Base-by-base conservation (phyloP, 805 yeast species). In the Jamesozyma gamospora region DNA sequence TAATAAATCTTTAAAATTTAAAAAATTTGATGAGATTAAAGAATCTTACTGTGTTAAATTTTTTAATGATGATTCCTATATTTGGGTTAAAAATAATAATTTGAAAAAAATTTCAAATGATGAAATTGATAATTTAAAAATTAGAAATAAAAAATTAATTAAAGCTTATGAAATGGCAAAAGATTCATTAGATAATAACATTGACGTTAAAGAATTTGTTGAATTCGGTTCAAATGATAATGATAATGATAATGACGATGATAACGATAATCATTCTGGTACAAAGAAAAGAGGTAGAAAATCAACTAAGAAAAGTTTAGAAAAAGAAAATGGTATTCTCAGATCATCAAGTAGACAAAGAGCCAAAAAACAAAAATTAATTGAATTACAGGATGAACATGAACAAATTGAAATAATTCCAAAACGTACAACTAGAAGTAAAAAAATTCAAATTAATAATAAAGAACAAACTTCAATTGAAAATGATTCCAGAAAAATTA, bases 131-230 rank as follows among this genome's bases (percentile, higher is more conserved):
- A 45, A 70, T 3, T 67, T 69, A 17, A 80, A 84, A 78, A 55
- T 55, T 15, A 58, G 56, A 31, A 58, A 79, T 30, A 50, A 76
- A 40, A 74, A 67, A 28, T 52, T 69, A 18, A 60, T 62, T 13
- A 71, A 65, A 2, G 69, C 70, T 16, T 72, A 79, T 27, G 62
- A 70, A 37, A 71, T 63, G 41, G 83, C 84, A 0, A 53, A 76
- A 35, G 66, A 51, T 14, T 41, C 39, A 4, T 33, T 45, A 5
- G 59, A 52, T 16, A 50, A 71, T 3, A 60, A 51, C 15, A 52
- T 55, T 10, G 56, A 55, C 32, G 51, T 52, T 1, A 56, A 59
- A 55, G 64, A 57, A 42, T 62, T 61, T 39, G 56, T 55, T 8
- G 65, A 63, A 44, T 60, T 56, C 39, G 62, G 62, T 3, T 53